Evolutionary conservation across 2,329 filamentous ascomycete genomes (phyloP), one percentile per base, ranked within the genome.

Genomic region (Aureobasidium namibiae): DNA sequence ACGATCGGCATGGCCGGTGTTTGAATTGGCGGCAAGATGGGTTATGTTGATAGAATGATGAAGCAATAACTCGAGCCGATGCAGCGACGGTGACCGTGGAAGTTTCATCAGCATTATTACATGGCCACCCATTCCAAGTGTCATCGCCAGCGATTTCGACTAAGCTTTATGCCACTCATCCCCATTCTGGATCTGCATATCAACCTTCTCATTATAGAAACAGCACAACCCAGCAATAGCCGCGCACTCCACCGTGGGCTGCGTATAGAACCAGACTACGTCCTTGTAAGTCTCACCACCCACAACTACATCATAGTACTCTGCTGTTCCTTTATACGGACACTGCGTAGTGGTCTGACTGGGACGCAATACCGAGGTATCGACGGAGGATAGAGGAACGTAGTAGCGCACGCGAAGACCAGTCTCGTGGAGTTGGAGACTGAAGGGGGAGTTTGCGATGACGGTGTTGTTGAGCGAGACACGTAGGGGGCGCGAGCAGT

Each of bases 121-220:
- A n/a, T n/a, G n/a, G n/a, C n/a, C n/a, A n/a, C n/a, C n/a, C n/a
- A n/a, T 9, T 29, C 9, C 26, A 29, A 29, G 9, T 29, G n/a
- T 29, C 26, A 29, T 9, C 26, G 9, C 26, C 26, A 29, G 4
- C 9, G 26, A 29, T 5, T 29, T 29, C 26, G 9, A 29, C 9
- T 9, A 29, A 29, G 26, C 26, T 29, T 61, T 63, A 59, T 70
- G 62, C 63, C 61, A 63, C 61, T 69, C 62, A n/a, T 70, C 69
- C 59, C 73, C 72, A n/a, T 72, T 66, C 1, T 83, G 83, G 6
- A 86, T 63, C 59, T 75, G 73, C n/a, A 87, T 77, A 61, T 86
- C 82, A 1, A 88, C 82, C 70, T 83, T 84, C 68, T 88, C 85
- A 62, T 87, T 86, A 63, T 87, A 87, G 61, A 87, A 88, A 65